phyloP scores from a whole-genome alignment of 2,329 filamentous ascomycete species.

The Didymella arachidicola region DNA sequence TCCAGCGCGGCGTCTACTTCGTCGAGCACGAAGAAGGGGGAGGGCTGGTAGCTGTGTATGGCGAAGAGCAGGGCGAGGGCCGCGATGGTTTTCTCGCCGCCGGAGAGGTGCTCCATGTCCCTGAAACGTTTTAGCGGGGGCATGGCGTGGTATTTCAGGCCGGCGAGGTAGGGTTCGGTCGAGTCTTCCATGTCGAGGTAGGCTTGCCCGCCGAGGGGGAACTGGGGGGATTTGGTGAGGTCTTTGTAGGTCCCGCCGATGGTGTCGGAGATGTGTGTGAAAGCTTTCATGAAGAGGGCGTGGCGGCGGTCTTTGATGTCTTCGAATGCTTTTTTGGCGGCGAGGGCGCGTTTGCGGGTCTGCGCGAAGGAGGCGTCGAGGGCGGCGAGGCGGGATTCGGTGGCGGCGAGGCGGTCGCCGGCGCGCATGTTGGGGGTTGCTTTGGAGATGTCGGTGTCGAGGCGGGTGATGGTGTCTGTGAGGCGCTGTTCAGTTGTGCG shows the following conservation, averaged over 20 bases:
- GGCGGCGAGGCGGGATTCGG: conserved; percentile 80
- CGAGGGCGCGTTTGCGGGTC: conserved; percentile 75
- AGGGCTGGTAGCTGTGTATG: conserved; percentile 94
- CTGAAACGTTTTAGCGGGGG: conserved; percentile 97
- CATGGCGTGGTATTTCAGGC: conserved; percentile 99
- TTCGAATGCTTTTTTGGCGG: conserved; percentile 83
- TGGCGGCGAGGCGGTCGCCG: conserved; percentile 86
- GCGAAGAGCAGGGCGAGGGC: conserved; percentile 95
- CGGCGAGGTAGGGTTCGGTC: conserved; percentile 94
- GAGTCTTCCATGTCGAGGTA: conserved; percentile 96
- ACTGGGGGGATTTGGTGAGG: conserved; percentile 87
- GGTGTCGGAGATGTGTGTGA: conserved; percentile 92
- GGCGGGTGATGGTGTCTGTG: conserved; percentile 75
- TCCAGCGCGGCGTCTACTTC: conserved; percentile 98
- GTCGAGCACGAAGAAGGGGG: conserved; percentile 96
- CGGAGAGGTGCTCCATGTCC: conserved; percentile 98
- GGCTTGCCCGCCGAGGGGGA: conserved; percentile 85
- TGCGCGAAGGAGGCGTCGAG: conserved; percentile 91
- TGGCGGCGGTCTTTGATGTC: conserved; percentile 81
- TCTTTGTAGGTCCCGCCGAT: conserved; percentile 95
- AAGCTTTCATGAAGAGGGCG: conserved; percentile 94
- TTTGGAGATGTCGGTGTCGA: conserved; percentile 85
- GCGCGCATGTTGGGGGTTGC: conserved; percentile 97
- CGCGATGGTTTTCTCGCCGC: conserved; percentile 98
- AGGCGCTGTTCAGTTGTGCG: conserved; percentile 72